Evolutionary conservation across 169 alveolate species (phyloP), one percentile per base, ranked within the genome.

Genomic region (Cryptosporidium sp.): DNA sequence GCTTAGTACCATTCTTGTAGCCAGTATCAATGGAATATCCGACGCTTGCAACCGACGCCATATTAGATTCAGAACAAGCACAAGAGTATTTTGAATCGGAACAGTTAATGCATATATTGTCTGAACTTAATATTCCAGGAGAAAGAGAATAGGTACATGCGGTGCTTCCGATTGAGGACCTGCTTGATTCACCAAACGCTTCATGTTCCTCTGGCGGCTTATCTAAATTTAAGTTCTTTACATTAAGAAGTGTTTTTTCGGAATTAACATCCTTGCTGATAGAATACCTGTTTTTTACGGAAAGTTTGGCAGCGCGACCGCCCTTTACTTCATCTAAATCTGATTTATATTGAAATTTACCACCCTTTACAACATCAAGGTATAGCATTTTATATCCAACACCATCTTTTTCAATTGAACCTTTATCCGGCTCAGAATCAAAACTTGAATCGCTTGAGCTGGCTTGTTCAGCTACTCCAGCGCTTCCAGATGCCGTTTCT

Each of bases 151-250:
- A 65, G 6, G 89, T 80, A 62, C 72, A 80, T 0, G 68, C 45
- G 23, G 89, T 80, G 35, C 89, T 80, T 23, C 89, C 89, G 6
- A 65, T 45, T 9, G 89, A 80, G 8, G 89, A 80, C 39, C 89
- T 80, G 42, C 80, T 60, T 1, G 89, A 80, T 31, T 62, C 89
- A 18, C 67, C 67, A 10, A 80, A 23, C 14, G 52, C 18, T 29
- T 80, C 89, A 21, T 48, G 60, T 31, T 70, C 65, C 18, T 73
- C 86, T 6, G 18, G 5, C 0, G 56, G 39, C 37, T 73, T 73
- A 10, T 52, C 70, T 7, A 73, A n/a, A 56, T 37, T 56, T 26
- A 73, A 73, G 35, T 56, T 16, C 33, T 31, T 73, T 26, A 73
- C 35, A 60, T 29, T 51, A 7, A 73, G 8, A 12, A 73, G 37